These are phyloP conservation scores for Zostera marina DNA, from an alignment of 116 monocot species.

Conservation along the genomic window DNA sequence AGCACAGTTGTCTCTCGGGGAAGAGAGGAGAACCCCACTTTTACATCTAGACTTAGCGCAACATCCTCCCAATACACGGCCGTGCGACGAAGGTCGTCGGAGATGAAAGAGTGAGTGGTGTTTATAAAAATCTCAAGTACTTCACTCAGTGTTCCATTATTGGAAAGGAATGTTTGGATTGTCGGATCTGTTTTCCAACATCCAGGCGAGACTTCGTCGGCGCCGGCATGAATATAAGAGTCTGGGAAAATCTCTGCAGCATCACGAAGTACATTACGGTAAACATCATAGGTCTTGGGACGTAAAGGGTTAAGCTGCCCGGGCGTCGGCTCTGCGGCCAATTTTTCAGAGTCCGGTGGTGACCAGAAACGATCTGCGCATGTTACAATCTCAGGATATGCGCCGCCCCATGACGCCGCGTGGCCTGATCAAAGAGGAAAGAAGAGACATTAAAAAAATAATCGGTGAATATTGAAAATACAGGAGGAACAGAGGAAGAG, in stretches of 20 bases:
- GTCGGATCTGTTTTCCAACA: constrained; percentile 64
- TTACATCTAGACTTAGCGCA: constrained; percentile 26
- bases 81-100: constrained; percentile 43
- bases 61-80: constrained; percentile 84
- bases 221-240: constrained; percentile 55
- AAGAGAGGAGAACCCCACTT: constrained; percentile 19
- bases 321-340: constrained; percentile 74
- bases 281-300: constrained; percentile 50
- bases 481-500: background rate
- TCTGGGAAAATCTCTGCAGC: constrained; percentile 61
- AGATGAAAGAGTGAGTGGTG: constrained; percentile 31
- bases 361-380: constrained; percentile 78
- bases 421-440: constrained; percentile 46
- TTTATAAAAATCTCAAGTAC: constrained; percentile 59
- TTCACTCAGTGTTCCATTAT: constrained; percentile 31
- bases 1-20: constrained; percentile 48
- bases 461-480: background rate
- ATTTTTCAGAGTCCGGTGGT: constrained; percentile 13
- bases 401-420: constrained; percentile 64
- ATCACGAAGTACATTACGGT: constrained; percentile 45
- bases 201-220: constrained; percentile 57
- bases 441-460: background rate
- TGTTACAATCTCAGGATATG: constrained; percentile 71
- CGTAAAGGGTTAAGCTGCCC: constrained; percentile 86
- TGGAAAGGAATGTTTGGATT: constrained; percentile 32